Conservation (phyloP, 179 eudicot genomes). For the Patellifolia procumbens region DNA sequence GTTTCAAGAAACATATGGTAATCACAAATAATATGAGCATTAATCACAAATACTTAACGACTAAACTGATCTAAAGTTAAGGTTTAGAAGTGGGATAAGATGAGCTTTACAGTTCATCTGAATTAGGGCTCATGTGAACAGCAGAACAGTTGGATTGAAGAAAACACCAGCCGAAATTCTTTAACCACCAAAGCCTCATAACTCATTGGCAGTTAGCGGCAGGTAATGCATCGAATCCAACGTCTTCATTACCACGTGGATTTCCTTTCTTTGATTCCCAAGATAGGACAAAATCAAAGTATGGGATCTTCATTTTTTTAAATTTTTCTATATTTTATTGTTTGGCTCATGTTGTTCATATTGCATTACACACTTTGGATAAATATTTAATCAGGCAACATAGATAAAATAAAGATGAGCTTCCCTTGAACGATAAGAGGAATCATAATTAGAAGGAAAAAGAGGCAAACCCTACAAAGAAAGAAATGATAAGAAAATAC, state of each 20-base stretch:
- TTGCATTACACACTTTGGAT: neutral
- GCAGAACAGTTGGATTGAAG: slow-evolving; percentile 3
- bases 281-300: slow-evolving; percentile 37
- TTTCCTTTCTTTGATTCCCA: slow-evolving; percentile 22
- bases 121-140: slow-evolving; percentile 11
- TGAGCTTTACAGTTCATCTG: too few species aligned
- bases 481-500: neutral
- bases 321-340: too few species aligned
- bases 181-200: slow-evolving; percentile 15
- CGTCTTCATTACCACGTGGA: slow-evolving; percentile 32
- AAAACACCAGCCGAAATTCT: slow-evolving; percentile 12
- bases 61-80: too few species aligned
- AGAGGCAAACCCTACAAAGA: slow-evolving; percentile 16
- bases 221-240: slow-evolving; percentile 23
- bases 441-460: slow-evolving; percentile 28
- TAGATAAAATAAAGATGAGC: slow-evolving; percentile 8
- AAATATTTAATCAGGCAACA: neutral
- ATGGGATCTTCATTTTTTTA: slow-evolving; percentile 24
- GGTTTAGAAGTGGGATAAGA: too few species aligned
- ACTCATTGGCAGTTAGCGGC: slow-evolving; percentile 19
- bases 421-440: slow-evolving; percentile 34
- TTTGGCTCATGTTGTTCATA: slow-evolving; percentile 14
- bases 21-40: too few species aligned
- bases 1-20: too few species aligned
- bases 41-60: too few species aligned